phyloP scores from a whole-genome alignment of 108 stramenopile species.

The Skeletonema marinoi region DNA sequence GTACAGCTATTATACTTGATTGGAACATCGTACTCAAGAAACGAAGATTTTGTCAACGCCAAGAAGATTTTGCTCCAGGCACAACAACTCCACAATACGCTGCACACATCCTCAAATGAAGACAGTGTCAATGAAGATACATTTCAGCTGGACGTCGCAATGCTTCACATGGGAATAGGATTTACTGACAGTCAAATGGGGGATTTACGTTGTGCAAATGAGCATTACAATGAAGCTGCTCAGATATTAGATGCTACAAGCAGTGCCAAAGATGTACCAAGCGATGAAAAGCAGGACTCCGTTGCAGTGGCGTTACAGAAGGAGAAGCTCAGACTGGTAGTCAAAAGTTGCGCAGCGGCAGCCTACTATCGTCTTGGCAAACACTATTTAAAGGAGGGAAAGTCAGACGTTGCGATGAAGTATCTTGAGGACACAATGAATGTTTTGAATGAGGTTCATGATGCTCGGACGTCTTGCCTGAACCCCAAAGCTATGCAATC shows the following conservation, averaged over 20 bases:
- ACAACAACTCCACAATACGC: background rate
- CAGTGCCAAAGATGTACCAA: background rate
- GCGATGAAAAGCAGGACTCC: background rate
- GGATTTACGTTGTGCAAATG: background rate
- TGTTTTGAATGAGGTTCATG: constrained; percentile 23
- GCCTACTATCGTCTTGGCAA: constrained; percentile 28
- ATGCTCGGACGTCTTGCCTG: background rate
- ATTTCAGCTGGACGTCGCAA: constrained; percentile 24
- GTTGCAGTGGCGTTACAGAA: background rate
- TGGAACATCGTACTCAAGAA: constrained; percentile 34
- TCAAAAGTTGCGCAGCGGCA: constrained; percentile 25
- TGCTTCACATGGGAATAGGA: constrained; percentile 20
- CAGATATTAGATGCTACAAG: constrained; percentile 19
- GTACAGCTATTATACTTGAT: constrained; percentile 34
- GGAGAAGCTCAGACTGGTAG: constrained; percentile 13
- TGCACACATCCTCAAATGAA: background rate
- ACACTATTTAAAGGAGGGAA: constrained; percentile 6
- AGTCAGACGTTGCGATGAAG: constrained; percentile 21
- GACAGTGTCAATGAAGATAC: constrained; percentile 5
- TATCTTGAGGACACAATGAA: constrained; percentile 31
- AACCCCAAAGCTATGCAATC: constrained; percentile 8
- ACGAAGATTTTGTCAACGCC: constrained; percentile 13
- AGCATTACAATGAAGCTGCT: constrained; percentile 23
- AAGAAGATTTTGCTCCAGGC: constrained; percentile 14
- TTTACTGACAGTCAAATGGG: constrained; percentile 13